Evolutionary conservation across 495 filamentous ascomycete species (phyloP), one percentile per base, ranked within the genome.

Genomic region (Penicillium egyptiacum): DNA sequence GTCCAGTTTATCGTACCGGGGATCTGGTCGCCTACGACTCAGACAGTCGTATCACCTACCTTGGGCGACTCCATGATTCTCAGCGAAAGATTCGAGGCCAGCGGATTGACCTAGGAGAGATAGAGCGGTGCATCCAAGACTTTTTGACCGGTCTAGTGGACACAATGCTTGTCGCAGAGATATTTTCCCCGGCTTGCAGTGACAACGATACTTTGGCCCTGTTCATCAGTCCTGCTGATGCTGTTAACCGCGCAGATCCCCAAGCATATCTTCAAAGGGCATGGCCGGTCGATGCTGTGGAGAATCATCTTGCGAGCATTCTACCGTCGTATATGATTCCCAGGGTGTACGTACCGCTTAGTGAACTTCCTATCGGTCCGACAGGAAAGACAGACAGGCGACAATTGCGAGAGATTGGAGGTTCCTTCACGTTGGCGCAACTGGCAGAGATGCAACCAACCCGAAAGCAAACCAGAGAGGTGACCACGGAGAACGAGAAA

Each of bases 51-150:
- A 50, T 50, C 4, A 14, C 22, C 2, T 22, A 20, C 11, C 28
- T 37, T 7, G 47, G 30, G 0, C 47, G 47, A 0, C 31, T 33
- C 11, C 14, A 50, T 23, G 47, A 50, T 28, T 20, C 30, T 6
- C 47, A 50, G 19, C n/a, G 16, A 6, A 50, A 50, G 28, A 22
- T 50, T 5, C 47, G 47, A 20, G 47, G 47, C 5, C 47, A 50
- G 17, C 28, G 47, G 11, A 17, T 50, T 16, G 47, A 50, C 5
- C n/a, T 50, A 5, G 17, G 10, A 5, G 47, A 50, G 28, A 22
- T 50, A 16, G 47, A 50, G 47, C 17, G 30, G 17, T 17, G 17
- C 8, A 37, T 50, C 14, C 42, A 25, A 22, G 42, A 25, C 4
- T 22, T 23, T 3, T 0, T 20, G 19, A 12, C 11, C 4, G 17